phyloP scores from a whole-genome alignment of 2,329 filamentous ascomycete species.

The Ambrosiella cleistominuta region DNA sequence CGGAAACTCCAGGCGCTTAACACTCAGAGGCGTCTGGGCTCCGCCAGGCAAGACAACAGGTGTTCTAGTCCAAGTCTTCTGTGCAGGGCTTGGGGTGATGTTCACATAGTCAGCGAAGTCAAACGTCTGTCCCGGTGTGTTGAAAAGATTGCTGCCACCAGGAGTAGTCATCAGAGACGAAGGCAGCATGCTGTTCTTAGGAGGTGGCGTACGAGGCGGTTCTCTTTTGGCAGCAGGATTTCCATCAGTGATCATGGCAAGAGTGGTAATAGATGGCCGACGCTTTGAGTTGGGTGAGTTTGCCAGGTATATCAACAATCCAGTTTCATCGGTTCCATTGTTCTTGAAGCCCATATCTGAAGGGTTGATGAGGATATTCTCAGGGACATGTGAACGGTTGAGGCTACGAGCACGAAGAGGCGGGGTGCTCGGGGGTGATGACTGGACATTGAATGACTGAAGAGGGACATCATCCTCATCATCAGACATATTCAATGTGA shows the following conservation, averaged over 20 bases:
- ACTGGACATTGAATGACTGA: constrained; percentile 55
- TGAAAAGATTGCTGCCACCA: constrained; percentile 49
- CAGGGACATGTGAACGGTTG: constrained; percentile 25
- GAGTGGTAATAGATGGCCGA: background rate
- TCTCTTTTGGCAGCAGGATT: constrained; percentile 36
- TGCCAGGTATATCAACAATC: constrained; percentile 67
- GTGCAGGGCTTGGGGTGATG: constrained; percentile 87
- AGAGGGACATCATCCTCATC: constrained; percentile 71
- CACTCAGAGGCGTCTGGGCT: constrained; percentile 13
- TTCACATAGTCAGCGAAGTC: constrained; percentile 97
- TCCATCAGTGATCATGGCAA: constrained; percentile 33
- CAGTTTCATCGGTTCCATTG: constrained; percentile 49
- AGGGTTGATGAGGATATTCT: constrained; percentile 6
- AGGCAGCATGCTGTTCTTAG: constrained; percentile 47
- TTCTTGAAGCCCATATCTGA: constrained; percentile 1
- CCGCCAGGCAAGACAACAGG: constrained; percentile 52
- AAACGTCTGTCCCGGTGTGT: constrained; percentile 67
- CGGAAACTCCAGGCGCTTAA: constrained; percentile 11
- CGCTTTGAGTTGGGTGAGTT: constrained; percentile 65
- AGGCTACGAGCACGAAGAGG: constrained; percentile 42
- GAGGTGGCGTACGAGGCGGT: constrained; percentile 58
- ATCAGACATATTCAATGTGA: constrained; percentile 40
- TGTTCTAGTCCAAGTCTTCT: constrained; percentile 56
- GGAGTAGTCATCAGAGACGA: constrained; percentile 85
- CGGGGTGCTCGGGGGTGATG: constrained; percentile 72